phyloP scores from a whole-genome alignment of 371 early-diverging fungal species.

The Apophysomyces ossiformis region DNA sequence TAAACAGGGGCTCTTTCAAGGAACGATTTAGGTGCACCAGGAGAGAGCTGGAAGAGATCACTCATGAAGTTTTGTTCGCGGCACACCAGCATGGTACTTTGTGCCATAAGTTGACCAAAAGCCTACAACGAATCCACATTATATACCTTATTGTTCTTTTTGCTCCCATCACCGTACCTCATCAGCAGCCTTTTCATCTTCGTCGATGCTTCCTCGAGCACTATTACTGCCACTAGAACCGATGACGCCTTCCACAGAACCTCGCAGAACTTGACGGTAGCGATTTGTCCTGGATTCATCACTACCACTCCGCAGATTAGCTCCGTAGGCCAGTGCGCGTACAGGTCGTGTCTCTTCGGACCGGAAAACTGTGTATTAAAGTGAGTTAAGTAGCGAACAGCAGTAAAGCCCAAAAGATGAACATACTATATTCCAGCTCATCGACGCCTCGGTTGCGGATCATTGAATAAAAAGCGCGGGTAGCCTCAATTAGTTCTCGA shows the following conservation, averaged over 20 bases:
- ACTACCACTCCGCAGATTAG: slow-evolving; percentile 33
- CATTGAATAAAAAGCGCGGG: slow-evolving; percentile 37
- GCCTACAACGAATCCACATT: slow-evolving; percentile 29
- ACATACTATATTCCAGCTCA: slow-evolving; percentile 54
- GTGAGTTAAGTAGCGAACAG: neutral
- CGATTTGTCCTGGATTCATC: slow-evolving; percentile 43
- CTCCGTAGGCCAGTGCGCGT: slow-evolving; percentile 48
- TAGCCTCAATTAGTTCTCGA: slow-evolving; percentile 46
- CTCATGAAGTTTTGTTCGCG: slow-evolving; percentile 86
- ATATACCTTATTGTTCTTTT: too few species aligned
- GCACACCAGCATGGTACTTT: slow-evolving; percentile 48
- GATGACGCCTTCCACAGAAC: slow-evolving; percentile 48
- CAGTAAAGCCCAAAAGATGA: neutral
- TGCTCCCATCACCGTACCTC: slow-evolving; percentile 29
- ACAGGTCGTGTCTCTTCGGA: slow-evolving; percentile 54
- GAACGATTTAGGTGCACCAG: slow-evolving; percentile 45
- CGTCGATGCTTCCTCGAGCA: slow-evolving; percentile 40
- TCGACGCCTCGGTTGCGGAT: slow-evolving; percentile 49
- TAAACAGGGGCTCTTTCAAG: slow-evolving; percentile 49
- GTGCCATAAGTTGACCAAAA: slow-evolving; percentile 54
- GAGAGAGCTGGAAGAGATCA: slow-evolving; percentile 72
- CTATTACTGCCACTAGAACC: slow-evolving; percentile 22
- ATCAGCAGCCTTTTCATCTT: slow-evolving; percentile 51
- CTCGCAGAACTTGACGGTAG: slow-evolving; percentile 54
- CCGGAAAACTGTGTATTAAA: slow-evolving; percentile 38